Conservation (phyloP, 192 early-diverging fungal genomes). For the Oehlia diaphana region DNA sequence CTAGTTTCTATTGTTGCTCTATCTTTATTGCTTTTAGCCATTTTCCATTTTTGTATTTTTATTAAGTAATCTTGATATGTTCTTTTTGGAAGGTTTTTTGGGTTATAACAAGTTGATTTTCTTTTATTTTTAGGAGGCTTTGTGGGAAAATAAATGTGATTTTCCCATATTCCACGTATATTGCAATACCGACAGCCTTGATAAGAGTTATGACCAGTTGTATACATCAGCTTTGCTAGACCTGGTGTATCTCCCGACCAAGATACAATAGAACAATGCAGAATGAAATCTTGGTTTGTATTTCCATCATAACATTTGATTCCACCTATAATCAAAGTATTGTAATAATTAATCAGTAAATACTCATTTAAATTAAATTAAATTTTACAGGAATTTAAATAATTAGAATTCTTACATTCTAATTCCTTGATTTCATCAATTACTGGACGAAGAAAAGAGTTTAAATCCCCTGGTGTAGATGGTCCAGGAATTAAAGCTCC, state of each 20-base stretch:
- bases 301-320: neutral
- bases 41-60: neutral
- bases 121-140: neutral
- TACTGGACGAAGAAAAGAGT: neutral
- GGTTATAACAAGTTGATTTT: neutral
- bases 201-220: constrained; percentile 1
- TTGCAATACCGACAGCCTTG: neutral
- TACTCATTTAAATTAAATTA: neutral
- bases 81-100: neutral
- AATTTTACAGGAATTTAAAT: neutral
- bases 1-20: neutral
- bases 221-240: neutral
- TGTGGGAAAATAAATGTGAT: constrained; percentile 4
- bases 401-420: constrained; percentile 1
- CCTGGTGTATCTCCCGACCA: neutral
- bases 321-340: neutral
- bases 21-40: neutral
- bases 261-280: neutral
- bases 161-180: neutral
- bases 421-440: neutral
- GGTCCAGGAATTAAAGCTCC: neutral
- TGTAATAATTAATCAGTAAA: neutral
- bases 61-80: neutral
- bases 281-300: neutral
- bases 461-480: neutral